phyloP scores from a whole-genome alignment of 2,329 filamentous ascomycete genomes.

The Aspergillus quadrilineatus region DNA sequence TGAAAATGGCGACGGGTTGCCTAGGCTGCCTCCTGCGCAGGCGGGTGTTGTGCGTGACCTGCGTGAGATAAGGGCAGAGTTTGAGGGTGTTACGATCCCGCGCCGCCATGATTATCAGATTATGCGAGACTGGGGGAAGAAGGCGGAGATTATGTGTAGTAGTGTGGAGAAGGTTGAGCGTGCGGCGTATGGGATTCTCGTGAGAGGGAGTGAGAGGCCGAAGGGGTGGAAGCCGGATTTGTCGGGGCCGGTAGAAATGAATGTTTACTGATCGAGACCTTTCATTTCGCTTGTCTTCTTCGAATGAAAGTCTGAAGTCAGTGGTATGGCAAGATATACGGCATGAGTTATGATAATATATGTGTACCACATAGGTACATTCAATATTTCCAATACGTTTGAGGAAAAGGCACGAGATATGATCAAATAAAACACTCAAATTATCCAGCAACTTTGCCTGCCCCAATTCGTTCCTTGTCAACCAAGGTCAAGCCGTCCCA shows the following conservation, averaged over 20 bases:
- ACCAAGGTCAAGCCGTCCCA: neutral
- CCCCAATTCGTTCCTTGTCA: neutral
- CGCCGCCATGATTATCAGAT: conserved; percentile 49
- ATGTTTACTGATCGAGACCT: conserved; percentile 34
- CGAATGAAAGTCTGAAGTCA: neutral
- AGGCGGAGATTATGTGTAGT: conserved; percentile 80
- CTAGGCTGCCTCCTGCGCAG: conserved; percentile 37
- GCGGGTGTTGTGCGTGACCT: conserved; percentile 78
- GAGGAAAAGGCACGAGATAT: neutral
- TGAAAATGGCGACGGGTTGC: conserved; percentile 3
- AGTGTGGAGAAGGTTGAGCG: conserved; percentile 94
- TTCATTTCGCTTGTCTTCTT: neutral
- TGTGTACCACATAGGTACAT: neutral
- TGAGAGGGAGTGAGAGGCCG: conserved; percentile 83
- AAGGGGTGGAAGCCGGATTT: conserved; percentile 89
- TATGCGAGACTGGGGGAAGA: conserved; percentile 67
- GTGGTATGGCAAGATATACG: neutral
- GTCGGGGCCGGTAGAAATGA: conserved; percentile 42
- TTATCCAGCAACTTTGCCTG: neutral
- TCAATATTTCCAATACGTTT: neutral
- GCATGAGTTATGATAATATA: conserved; percentile 1
- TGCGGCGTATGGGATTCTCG: conserved; percentile 80
- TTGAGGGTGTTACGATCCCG: conserved; percentile 69
- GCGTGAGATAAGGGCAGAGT: conserved; percentile 70
- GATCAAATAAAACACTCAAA: neutral